Base-by-base conservation (phyloP, 495 filamentous ascomycete genomes). In the Penicillium ucsense region DNA sequence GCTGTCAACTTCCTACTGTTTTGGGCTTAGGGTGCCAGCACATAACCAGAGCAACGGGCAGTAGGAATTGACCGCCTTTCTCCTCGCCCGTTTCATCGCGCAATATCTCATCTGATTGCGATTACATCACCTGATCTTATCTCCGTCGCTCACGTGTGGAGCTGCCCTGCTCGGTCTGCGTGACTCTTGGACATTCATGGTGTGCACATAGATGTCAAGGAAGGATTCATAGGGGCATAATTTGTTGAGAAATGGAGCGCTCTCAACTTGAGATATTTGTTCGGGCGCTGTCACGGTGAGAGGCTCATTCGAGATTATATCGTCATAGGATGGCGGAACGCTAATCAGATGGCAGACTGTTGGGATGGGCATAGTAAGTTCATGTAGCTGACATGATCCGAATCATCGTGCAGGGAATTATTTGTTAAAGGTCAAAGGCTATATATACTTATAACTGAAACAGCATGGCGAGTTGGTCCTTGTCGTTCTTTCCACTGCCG, bases 401-500 rank as follows among this genome's bases (percentile, higher is more conserved):
- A 20, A 20, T 20, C 20, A 20, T 20, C 20, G 20, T 20, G 20
- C 20, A 20, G 20, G 20, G 20, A 20, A 20, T 20, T 20, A 20
- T 20, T 20, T 20, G 20, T 20, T 2, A 20, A 20, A 20, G 2
- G 20, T 20, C 20, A 20, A 20, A 20, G 20, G 20, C 20, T 20
- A 20, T 20, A 1, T 2, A 20, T 20, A 20, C 20, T 20, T 20
- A 20, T 20, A 20, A 20, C 20, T 20, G 20, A 38, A 38, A 38
- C 47, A 78, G 76, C 66, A 81, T 79, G 48, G 44, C 82, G n/a
- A 78, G 76, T 59, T 94, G 90, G 90, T 86, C 84, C 1, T 61
- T 84, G 35, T 94, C 88, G 8, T 97, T 95, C 68, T 98, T 96
- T 61, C 91, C 94, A 2, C 92, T 97, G 57, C 77, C 84, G 1